A percentile compares a stretch with the other conserved stretches of the same genome.
Conservation (phyloP, 345 rosid genomes). For the Populus davidiana region DNA sequence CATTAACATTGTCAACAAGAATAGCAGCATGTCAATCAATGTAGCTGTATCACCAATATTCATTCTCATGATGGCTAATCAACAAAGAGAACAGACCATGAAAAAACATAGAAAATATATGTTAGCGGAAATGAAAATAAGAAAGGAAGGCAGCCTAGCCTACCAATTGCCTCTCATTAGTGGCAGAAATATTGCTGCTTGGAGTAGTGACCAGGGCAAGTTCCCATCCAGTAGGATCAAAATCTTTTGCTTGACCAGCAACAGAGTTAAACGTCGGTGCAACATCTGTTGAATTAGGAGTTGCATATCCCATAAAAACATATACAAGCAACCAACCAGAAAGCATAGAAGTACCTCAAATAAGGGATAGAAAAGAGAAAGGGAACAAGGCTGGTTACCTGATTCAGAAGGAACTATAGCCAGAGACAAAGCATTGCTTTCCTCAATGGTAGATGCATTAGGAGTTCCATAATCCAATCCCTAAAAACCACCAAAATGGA, state of each 20-base stretch:
- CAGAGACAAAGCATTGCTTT: slow-evolving; percentile 84
- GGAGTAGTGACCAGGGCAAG: slow-evolving; percentile 83
- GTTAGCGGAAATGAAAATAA: neutral
- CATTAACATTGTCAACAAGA: neutral
- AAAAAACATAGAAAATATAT: neutral
- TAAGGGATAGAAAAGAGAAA: neutral
- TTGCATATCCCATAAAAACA: neutral
- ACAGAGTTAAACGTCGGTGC: slow-evolving; percentile 47
- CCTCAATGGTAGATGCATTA: slow-evolving; percentile 73
- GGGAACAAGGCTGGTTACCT: slow-evolving; percentile 27
- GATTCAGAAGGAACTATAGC: slow-evolving; percentile 77
- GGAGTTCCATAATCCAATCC: slow-evolving; percentile 56
- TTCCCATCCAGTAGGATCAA: slow-evolving; percentile 95
- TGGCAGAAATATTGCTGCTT: slow-evolving; percentile 66
- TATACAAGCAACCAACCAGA: neutral
- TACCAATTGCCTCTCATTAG: slow-evolving; percentile 88
- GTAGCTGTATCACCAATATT: neutral
- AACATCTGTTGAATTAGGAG: slow-evolving; percentile 36
- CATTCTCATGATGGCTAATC: neutral
- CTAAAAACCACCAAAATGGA: slow-evolving; percentile 28
- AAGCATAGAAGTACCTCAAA: neutral
- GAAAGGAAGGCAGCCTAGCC: slow-evolving; percentile 21
- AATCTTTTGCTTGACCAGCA: slow-evolving; percentile 54
- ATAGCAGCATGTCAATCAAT: neutral
- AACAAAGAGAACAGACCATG: neutral